A percentile compares a stretch with the other conserved stretches of the same genome.
Evolutionary conservation across 768 basidiomycete species (phyloP).

Genomic region (Rhizopogon rudus): DNA sequence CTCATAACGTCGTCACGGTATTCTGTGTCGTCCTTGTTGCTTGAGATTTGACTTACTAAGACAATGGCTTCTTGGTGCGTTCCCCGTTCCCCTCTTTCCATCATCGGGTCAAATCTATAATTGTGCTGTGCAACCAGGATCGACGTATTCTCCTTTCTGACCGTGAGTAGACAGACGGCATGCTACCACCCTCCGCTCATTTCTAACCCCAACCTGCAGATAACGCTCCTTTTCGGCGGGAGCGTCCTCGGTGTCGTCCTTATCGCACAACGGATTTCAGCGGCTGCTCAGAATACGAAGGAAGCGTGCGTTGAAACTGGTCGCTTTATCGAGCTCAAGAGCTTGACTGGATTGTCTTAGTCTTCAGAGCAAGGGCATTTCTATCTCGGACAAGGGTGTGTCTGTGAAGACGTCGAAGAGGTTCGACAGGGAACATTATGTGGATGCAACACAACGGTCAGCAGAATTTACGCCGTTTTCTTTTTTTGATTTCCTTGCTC

Average conservation of each 20-base stretch:
- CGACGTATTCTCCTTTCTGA: constrained; percentile 37
- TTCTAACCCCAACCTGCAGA: constrained; percentile 29
- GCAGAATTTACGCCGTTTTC: constrained; percentile 1
- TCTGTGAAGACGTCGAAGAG: constrained; percentile 59
- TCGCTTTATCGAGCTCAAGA: background rate
- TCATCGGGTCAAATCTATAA: background rate
- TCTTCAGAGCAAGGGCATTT: constrained; percentile 51
- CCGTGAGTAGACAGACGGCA: constrained; percentile 22
- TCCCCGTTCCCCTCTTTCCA: background rate
- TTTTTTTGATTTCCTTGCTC: background rate
- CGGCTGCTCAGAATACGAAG: constrained; percentile 45
- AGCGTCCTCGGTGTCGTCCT: constrained; percentile 39
- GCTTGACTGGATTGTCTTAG: constrained; percentile 25
- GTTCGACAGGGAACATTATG: constrained; percentile 58
- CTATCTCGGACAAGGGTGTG: constrained; percentile 55
- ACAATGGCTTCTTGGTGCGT: constrained; percentile 15
- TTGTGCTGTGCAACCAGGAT: constrained; percentile 23
- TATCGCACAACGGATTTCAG: constrained; percentile 33
- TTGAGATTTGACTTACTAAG: background rate
- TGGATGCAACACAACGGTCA: constrained; percentile 72
- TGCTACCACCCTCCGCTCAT: no score
- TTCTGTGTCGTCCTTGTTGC: background rate
- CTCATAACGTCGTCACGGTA: background rate
- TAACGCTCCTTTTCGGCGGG: constrained; percentile 41
- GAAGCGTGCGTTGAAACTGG: constrained; percentile 39